Conservation (phyloP, 176 grass and related monocot genomes). For the Miscanthus lutarioriparius region DNA sequence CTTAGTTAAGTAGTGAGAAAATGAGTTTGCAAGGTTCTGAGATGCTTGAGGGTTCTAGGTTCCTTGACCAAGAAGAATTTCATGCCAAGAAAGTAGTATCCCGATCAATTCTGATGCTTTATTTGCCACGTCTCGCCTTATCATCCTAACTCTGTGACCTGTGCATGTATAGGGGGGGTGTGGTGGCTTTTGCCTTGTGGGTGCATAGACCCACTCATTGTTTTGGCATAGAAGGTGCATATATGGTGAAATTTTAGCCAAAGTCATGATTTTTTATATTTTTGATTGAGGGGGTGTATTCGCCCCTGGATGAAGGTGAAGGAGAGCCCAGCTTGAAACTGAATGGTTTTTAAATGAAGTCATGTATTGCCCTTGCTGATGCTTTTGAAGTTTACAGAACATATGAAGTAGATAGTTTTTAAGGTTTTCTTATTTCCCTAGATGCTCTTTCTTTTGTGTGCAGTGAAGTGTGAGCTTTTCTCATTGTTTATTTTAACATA, state of each 20-base stretch:
- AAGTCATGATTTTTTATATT: not conserved
- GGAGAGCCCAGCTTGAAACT: not conserved
- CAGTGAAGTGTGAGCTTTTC: conserved; percentile 13
- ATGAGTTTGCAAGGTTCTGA: not conserved
- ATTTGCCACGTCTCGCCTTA: not conserved
- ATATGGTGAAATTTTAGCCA: not conserved
- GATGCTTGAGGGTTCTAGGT: not conserved
- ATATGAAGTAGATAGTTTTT: not conserved
- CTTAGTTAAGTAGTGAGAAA: not conserved
- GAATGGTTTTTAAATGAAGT: conserved; percentile 3
- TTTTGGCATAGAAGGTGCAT: not conserved
- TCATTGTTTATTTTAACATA: not conserved
- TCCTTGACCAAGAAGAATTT: not conserved
- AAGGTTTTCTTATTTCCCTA: not conserved
- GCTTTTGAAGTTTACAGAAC: conserved; percentile 11
- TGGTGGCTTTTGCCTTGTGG: no score
- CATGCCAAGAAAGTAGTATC: not conserved
- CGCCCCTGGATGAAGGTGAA: not conserved
- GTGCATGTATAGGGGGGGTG: not conserved
- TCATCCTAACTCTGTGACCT: not conserved
- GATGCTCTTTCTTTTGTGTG: not conserved
- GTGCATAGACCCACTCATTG: no score
- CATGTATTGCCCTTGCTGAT: not conserved
- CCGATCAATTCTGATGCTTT: not conserved
- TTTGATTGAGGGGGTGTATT: not conserved